These are phyloP conservation scores for Brasilioporus rufonigricans DNA, from an alignment of 768 basidiomycete species.

Conservation along the genomic window DNA sequence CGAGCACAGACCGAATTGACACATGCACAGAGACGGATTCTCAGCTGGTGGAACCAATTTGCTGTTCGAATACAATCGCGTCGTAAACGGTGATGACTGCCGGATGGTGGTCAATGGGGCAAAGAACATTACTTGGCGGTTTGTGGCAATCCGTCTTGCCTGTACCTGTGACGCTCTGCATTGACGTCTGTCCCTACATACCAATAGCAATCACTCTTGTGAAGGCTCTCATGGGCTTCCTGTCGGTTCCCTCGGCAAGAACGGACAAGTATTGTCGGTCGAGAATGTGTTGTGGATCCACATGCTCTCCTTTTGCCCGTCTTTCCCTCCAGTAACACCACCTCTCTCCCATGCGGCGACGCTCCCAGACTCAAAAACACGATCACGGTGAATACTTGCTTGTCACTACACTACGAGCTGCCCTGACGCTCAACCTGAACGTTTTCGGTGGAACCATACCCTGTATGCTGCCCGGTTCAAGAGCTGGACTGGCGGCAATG, in stretches of 20 bases:
- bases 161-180: background rate
- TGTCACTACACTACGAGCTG: background rate
- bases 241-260: background rate
- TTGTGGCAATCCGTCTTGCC: background rate
- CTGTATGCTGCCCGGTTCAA: too few relatives aligned
- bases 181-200: background rate
- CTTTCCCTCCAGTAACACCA: too few relatives aligned
- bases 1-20: background rate
- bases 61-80: slow-evolving; percentile 34
- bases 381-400: background rate
- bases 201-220: background rate
- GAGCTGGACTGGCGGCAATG: background rate
- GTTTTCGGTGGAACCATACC: background rate
- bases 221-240: background rate
- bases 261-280: background rate
- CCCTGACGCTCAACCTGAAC: background rate
- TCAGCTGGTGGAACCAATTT: background rate
- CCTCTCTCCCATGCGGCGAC: too few relatives aligned
- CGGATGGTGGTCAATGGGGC: slow-evolving; percentile 56
- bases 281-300: background rate
- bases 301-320: too few relatives aligned
- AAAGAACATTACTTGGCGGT: slow-evolving; percentile 52
- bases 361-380: background rate
- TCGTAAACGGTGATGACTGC: slow-evolving; percentile 64
- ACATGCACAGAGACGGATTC: background rate